phyloP scores from a whole-genome alignment of 768 basidiomycete species.

The Fomitopsis pulvina region DNA sequence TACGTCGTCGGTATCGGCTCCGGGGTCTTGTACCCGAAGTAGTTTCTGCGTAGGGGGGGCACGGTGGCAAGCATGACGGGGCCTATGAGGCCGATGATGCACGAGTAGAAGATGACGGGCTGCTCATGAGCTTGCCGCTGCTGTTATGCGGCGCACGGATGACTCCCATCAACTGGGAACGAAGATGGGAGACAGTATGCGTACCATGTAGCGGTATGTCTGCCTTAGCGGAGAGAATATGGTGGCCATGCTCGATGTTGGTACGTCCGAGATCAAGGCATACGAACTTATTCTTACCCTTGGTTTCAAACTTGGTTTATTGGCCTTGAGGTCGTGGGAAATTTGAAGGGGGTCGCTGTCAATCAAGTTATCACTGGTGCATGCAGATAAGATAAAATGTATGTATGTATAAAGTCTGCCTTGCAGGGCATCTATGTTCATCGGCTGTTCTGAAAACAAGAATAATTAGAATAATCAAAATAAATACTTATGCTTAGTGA shows the following conservation, averaged over 20 bases:
- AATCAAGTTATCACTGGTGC: too few relatives aligned
- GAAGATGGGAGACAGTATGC: constrained; percentile 1
- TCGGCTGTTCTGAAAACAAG: too few relatives aligned
- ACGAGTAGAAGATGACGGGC: constrained; percentile 87
- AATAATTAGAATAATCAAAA: too few relatives aligned
- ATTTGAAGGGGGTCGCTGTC: too few relatives aligned
- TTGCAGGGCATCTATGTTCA: too few relatives aligned
- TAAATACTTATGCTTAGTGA: too few relatives aligned
- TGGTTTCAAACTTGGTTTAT: too few relatives aligned
- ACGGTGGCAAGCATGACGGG: constrained; percentile 67
- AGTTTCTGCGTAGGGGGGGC: constrained; percentile 73
- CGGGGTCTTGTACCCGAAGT: constrained; percentile 65
- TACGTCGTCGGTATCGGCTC: constrained; percentile 72
- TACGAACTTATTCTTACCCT: too few relatives aligned
- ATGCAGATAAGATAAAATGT: too few relatives aligned
- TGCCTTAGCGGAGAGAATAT: constrained; percentile 40
- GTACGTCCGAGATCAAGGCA: too few relatives aligned
- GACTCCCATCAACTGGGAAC: not conserved
- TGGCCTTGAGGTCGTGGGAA: too few relatives aligned
- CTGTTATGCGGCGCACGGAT: constrained; percentile 31
- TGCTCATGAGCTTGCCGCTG: constrained; percentile 89
- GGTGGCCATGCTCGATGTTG: constrained; percentile 33
- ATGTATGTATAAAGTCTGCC: too few relatives aligned
- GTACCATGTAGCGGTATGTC: constrained; percentile 39
- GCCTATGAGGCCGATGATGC: constrained; percentile 66